A percentile compares a stretch with the other conserved stretches of the same genome.
Evolutionary conservation across 1,284 basidiomycete species (phyloP).

Genomic region (Somion occarium): DNA sequence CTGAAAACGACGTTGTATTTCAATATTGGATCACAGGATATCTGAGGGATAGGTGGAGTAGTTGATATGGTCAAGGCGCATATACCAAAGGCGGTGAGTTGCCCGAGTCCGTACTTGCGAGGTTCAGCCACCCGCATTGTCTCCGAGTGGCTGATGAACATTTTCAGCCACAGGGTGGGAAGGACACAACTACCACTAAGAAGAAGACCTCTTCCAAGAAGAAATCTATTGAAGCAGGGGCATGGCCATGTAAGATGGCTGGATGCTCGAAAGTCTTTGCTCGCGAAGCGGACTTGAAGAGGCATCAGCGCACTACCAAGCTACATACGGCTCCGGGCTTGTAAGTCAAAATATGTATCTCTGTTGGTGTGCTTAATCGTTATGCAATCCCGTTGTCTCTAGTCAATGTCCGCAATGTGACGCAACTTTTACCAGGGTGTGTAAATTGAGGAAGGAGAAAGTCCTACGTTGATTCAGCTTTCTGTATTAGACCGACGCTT

Average conservation of each 20-base stretch:
- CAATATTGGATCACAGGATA: no score
- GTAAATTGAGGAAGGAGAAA: slow-evolving; percentile 27
- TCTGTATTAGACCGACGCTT: slow-evolving; percentile 28
- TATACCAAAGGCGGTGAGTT: slow-evolving; percentile 27
- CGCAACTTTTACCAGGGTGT: slow-evolving; percentile 68
- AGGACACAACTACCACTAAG: slow-evolving; percentile 44
- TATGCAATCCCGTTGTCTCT: slow-evolving; percentile 9
- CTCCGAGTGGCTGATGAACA: slow-evolving; percentile 15
- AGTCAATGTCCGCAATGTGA: slow-evolving; percentile 75
- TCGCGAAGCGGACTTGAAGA: slow-evolving; percentile 71
- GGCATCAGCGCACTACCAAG: slow-evolving; percentile 74
- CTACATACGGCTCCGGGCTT: slow-evolving; percentile 64
- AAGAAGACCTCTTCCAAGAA: slow-evolving; percentile 36
- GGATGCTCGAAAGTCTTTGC: slow-evolving; percentile 76
- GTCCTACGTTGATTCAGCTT: slow-evolving; percentile 5
- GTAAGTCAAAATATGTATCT: slow-evolving; percentile 36
- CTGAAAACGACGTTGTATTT: no score
- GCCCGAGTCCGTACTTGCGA: slow-evolving; percentile 8
- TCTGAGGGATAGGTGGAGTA: no score
- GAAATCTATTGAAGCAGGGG: slow-evolving; percentile 44
- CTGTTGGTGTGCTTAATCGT: neutral
- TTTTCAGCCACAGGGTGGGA: slow-evolving; percentile 31
- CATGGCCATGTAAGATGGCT: slow-evolving; percentile 74
- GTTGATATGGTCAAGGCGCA: slow-evolving; percentile 30
- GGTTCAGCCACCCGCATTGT: slow-evolving; percentile 19